These are phyloP conservation scores for Epichloe baconii DNA, from an alignment of 2,329 filamentous ascomycete species.

Conservation along the genomic window DNA sequence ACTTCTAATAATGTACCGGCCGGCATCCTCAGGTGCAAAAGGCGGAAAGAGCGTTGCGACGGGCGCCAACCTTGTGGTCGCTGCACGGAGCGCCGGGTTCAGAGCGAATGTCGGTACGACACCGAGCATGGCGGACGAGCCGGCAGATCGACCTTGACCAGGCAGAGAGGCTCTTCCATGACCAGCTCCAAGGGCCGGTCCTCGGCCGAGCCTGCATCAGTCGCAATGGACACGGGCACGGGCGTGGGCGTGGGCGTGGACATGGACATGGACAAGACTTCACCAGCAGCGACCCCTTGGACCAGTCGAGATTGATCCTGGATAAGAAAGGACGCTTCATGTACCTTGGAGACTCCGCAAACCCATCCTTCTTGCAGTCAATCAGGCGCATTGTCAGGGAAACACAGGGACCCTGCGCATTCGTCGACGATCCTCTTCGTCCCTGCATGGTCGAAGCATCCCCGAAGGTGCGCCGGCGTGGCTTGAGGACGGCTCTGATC, in stretches of 20 bases:
- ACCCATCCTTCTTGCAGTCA: slow-evolving; percentile 14
- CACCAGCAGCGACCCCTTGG: slow-evolving; percentile 9
- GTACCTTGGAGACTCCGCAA: slow-evolving; percentile 6
- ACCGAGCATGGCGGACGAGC: slow-evolving; percentile 1
- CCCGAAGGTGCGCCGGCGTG: slow-evolving; percentile 11
- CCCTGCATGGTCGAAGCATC: slow-evolving; percentile 15
- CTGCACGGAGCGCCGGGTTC: slow-evolving; percentile 5
- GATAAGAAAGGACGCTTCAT: slow-evolving; percentile 6
- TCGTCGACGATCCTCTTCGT: slow-evolving; percentile 16
- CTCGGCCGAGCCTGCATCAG: neutral
- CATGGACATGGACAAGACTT: slow-evolving; percentile 7
- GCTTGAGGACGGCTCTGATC: slow-evolving; percentile 5
- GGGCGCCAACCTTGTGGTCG: slow-evolving; percentile 7
- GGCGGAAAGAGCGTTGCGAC: slow-evolving; percentile 9
- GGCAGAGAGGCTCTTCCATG: neutral
- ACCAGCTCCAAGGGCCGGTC: neutral
- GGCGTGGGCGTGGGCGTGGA: neutral
- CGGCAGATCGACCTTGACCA: neutral
- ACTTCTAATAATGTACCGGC: neutral
- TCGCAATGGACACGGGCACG: neutral
- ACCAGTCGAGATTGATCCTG: slow-evolving; percentile 6
- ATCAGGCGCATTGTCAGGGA: slow-evolving; percentile 13
- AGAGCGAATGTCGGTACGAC: slow-evolving; percentile 4
- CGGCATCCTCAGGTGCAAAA: slow-evolving; percentile 3
- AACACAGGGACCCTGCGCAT: slow-evolving; percentile 12